Conservation (phyloP, 2,329 filamentous ascomycete species). For the Claviceps paspali region DNA sequence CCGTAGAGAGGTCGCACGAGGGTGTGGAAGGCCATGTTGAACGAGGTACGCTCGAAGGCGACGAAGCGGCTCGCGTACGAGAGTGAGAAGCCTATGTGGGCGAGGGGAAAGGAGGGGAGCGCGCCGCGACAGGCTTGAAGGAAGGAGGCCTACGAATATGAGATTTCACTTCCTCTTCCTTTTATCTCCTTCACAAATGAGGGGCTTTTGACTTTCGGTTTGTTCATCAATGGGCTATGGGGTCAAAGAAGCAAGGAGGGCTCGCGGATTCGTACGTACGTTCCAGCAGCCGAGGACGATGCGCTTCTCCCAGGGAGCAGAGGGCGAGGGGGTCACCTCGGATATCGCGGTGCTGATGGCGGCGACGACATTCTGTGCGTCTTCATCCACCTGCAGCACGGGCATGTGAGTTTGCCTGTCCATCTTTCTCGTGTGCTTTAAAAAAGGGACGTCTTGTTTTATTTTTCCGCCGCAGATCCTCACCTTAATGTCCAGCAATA, state of each 20-base stretch:
- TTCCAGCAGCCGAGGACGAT: conserved; percentile 76
- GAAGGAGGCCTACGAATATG: conserved; percentile 56
- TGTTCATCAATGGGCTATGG: too few species aligned
- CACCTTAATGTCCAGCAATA: conserved; percentile 76
- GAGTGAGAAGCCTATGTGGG: conserved; percentile 54
- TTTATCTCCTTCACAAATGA: too few species aligned
- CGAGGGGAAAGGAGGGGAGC: conserved; percentile 46
- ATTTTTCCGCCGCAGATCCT: too few species aligned
- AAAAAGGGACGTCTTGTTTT: too few species aligned
- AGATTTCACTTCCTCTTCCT: too few species aligned
- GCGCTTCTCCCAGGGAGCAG: conserved; percentile 51
- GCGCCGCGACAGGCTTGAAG: conserved; percentile 46
- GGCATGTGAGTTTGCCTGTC: too few species aligned
- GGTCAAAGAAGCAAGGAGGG: too few species aligned
- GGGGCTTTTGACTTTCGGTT: too few species aligned
- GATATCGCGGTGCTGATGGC: conserved; percentile 50
- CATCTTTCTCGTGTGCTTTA: too few species aligned
- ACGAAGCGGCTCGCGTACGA: conserved; percentile 60
- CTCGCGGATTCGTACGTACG: too few species aligned
- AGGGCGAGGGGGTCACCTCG: conserved; percentile 26
- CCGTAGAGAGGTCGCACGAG: conserved; percentile 55
- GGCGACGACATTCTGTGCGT: conserved; percentile 54
- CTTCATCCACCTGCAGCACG: conserved; percentile 61
- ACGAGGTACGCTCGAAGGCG: conserved; percentile 46
- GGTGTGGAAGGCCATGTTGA: conserved; percentile 59